Base-by-base conservation (phyloP, 1,284 basidiomycete species). In the Marasmius sp. region DNA sequence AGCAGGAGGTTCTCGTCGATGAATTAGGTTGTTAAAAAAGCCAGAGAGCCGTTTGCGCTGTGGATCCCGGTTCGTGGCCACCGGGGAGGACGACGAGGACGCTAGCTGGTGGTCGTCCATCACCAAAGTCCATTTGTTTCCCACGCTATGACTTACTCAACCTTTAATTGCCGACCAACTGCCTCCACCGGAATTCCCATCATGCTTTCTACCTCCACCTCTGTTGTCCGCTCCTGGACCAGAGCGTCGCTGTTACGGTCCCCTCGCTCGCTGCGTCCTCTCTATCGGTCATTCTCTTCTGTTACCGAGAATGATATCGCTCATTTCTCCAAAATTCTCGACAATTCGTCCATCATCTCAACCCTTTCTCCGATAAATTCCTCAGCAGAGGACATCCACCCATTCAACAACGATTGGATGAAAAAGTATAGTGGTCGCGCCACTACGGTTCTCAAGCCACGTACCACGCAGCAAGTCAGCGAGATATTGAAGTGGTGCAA, bases 351-450 rank as follows among this genome's bases (percentile, higher is more conserved):
- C 47, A 82, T 92, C 61, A 75, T 92, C 22, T 88, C 91, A 36
- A 88, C 88, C 12, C 79, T 90, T 6, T 69, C 85, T 38, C 81
- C 88, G 12, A 67, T 68, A 48, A 75, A 82, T 6, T 70, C 76
- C 16, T 63, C 83, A 14, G 56, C 77, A 3, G 85, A 90, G 11
- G 96, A 98, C 67, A 84, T 98, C 39, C 83, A 85, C 18, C 81
- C 78, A 0, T 98, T 86, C 82, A 99, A 99, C 75, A 82, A 86
- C 68, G 97, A 99, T 75, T 99, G 97, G 97, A 95, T 98, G 92
- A 91, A 92, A 72, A 98, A 98, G 77, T 98, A 97, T 74, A 85
- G 85, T 62, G 97, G 97, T 20, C 79, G 83, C 45, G 87, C 93
- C 20, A 87, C 87, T 36, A 92, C 95, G 27, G 92, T 99, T 14